phyloP scores from a whole-genome alignment of 2,329 filamentous ascomycete species.

The Exophiala xenobiotica region DNA sequence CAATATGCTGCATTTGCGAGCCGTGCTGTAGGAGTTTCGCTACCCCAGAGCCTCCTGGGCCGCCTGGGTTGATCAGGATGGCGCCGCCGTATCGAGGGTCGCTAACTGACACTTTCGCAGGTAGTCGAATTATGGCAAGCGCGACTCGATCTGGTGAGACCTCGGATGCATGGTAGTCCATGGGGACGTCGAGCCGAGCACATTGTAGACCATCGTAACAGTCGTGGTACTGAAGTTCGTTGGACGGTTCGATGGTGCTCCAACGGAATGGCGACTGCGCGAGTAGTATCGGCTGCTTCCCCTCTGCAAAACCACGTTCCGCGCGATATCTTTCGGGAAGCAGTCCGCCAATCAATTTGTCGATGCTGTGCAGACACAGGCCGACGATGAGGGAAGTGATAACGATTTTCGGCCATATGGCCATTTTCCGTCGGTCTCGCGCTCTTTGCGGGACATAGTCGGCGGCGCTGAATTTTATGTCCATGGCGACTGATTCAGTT shows the following conservation, averaged over 20 bases:
- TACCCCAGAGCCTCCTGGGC: constrained; percentile 39
- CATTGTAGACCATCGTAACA: constrained; percentile 51
- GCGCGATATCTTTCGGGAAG: neutral
- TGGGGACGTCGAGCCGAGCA: constrained; percentile 48
- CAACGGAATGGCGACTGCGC: constrained; percentile 15
- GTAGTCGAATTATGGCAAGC: constrained; percentile 46
- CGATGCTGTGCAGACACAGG: neutral
- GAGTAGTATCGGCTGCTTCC: too few species aligned
- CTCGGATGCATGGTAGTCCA: constrained; percentile 43
- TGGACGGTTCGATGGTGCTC: constrained; percentile 30
- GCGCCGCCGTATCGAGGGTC: constrained; percentile 48
- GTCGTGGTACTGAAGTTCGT: constrained; percentile 36
- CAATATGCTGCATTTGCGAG: constrained; percentile 23
- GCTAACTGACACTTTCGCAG: constrained; percentile 37
- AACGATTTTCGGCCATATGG: neutral
- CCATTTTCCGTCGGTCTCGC: neutral
- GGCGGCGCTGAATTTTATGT: too few species aligned
- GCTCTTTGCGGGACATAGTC: too few species aligned
- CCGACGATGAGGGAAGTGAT: neutral
- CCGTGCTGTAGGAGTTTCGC: constrained; percentile 30
- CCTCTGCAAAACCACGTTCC: too few species aligned
- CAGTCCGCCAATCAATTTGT: neutral
- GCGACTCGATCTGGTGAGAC: constrained; percentile 36
- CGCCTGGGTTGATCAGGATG: constrained; percentile 48
- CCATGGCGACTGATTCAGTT: too few species aligned